Base-by-base conservation (phyloP, 2,329 filamentous ascomycete genomes). In the Fusarium floridanum region DNA sequence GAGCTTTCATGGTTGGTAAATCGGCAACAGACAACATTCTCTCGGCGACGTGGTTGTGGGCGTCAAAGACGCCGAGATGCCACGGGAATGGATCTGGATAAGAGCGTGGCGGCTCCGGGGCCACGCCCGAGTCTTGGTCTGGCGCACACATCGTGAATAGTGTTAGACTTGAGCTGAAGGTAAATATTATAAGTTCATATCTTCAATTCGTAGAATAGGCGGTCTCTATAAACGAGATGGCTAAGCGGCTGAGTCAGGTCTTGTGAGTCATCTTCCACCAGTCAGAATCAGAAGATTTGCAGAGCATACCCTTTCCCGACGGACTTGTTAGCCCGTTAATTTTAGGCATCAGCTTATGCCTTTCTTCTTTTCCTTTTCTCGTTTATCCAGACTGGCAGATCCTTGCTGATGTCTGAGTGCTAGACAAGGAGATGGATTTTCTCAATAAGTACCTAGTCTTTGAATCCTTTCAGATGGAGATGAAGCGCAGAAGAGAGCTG, bases 21-120 rank as follows among this genome's bases (percentile, higher is more conserved):
- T 74, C 45, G 0, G 61, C 32, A 1, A 76, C 4, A 0, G 77
- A 73, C 0, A 64, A 27, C 0, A 66, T 53, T 1, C 77, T 9
- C 12, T 79, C 77, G 0, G 71, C 76, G 1, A 78, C 64, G 14
- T 79, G 77, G 16, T 77, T 78, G 8, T 79, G 77, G 0, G 67
- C 77, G 64, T 84, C 81, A 62, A 87, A 87, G 0, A 70, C 72
- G 1, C 76, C 75, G 0, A 78, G 4, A 11, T 73, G 70, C 77
- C 77, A 79, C 0, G 77, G 77, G 2, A 79, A 79, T 2, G 68
- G 55, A 1, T 73, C 73, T 37, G 57, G 6, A 16, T 70, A 36
- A 11, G 60, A 14, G 2, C 24, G 41, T 2, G 56, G 24, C 45
- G 66, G 63, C 14, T 70, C 60, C 17, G 22, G 7, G 5, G 29